phyloP scores from a whole-genome alignment of 306 rosid species.

The Abrus precatorius region DNA sequence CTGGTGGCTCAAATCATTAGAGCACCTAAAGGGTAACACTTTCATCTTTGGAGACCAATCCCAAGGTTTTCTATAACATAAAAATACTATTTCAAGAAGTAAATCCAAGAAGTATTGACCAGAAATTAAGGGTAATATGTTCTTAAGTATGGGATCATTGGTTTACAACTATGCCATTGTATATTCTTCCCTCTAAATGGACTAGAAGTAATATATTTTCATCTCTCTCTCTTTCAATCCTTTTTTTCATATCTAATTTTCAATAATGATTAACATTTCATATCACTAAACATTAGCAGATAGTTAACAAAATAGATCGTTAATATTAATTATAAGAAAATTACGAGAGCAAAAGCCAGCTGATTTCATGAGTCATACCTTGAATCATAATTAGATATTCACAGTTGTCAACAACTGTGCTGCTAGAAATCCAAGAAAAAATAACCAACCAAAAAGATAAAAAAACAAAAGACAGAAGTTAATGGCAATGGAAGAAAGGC shows the following conservation, averaged over 20 bases:
- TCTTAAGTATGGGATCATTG: background rate
- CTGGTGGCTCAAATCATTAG: too few relatives aligned
- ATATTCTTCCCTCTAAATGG: slow-evolving; percentile 7
- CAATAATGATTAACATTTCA: too few relatives aligned
- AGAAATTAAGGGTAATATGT: background rate
- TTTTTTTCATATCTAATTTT: background rate
- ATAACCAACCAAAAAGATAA: too few relatives aligned
- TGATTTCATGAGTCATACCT: background rate
- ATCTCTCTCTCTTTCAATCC: background rate
- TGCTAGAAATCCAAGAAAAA: background rate
- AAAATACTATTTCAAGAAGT: background rate
- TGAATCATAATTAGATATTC: background rate
- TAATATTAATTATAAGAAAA: background rate
- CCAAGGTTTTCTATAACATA: too few relatives aligned
- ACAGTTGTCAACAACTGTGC: background rate
- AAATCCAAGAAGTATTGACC: slow-evolving; percentile 5
- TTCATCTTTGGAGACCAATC: too few relatives aligned
- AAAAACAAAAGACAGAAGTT: background rate
- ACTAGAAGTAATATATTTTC: background rate
- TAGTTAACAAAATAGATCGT: too few relatives aligned
- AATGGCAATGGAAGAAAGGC: background rate
- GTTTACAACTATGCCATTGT: slow-evolving; percentile 16
- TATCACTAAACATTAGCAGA: too few relatives aligned
- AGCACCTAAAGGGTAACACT: too few relatives aligned
- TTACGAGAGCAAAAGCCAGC: too few relatives aligned